Evolutionary conservation across 2,329 filamentous ascomycete species (phyloP), one percentile per base, ranked within the genome.

Genomic region (Westerdykella ornata): DNA sequence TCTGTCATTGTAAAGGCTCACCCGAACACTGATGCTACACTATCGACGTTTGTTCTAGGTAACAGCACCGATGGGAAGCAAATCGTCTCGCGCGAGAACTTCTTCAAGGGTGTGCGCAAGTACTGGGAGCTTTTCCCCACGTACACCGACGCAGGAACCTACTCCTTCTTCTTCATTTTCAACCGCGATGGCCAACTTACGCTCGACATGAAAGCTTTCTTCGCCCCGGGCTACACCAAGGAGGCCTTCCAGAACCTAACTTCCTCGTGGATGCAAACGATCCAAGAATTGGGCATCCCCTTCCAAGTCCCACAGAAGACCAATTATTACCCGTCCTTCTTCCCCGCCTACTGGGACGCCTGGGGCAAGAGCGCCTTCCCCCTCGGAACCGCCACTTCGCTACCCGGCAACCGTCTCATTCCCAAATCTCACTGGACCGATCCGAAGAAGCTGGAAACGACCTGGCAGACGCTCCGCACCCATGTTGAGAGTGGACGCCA

Each of bases 351-450:
- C 37, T 59, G 61, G 38, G 51, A 44, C 14, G 58, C 57, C 6
- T 62, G 59, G 8, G 56, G 40, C 7, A 35, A 40, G 1, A 45
- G 56, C 4, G 51, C 59, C 32, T 54, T 52, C 19, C 37, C 48
- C 2, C 53, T 65, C 17, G 67, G 66, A 7, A 49, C 47, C 5
- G 49, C 52, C 4, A 57, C 53, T 11, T 44, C 63, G 2, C 58
- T 60, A 5, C 59, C 60, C 13, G 53, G 51, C 0, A 65, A 59
- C 28, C 62, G 66, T 9, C 49, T 70, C 3, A 41, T 70, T 0
- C 66, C 67, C 4, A 48, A 52, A 1, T 45, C 54, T 9, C 60
- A 62, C 35, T 62, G 67, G 37, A 48, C 51, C 0, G 49, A 59
- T 12, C 43, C 55, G 0, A 47, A 56, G 3, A 60, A 47, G 45